Base-by-base conservation (phyloP, 129 eudicot species). In the Flaveria trinervia region DNA sequence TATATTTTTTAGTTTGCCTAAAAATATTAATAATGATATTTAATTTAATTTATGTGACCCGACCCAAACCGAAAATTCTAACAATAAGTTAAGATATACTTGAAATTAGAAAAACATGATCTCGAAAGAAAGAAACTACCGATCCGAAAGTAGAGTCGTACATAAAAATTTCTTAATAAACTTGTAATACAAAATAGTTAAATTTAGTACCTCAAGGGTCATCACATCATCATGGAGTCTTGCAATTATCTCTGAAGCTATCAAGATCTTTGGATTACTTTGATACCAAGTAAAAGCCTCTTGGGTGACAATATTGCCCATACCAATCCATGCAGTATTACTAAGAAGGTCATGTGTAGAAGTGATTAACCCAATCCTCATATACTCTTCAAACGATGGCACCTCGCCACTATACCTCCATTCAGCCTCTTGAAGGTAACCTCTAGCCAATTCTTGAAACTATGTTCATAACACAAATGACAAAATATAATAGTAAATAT, bases 361-460 rank as follows among this genome's bases (percentile, higher is more conserved):
- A 33, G 68, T 77, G 18, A 66, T 15, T 14, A 77, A 49, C 13
- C 71, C 73, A 20, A 1, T 33, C 67, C 50, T 66, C 74, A 52
- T 66, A 51, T 77, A 65, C 52, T 76, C 80, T 16, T 76, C 54
- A 17, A 65, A 48, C 25, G 73, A 28, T 25, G 80, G 73, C 15
- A 77, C 74, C 2, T 51, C 12, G 51, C 74, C 68, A 5, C 9
- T 18, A 13, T 66, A 56, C 44, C 67, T 68, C 81, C 81, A 77
- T 55, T 77, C 74, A 18, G 75, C 75, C 48, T 77, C 52, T 48
- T 48, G 52, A 48, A 48, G 52, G 52, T 48, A 48, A 14, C 15
- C 52, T 48, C 16, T 48, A 16, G 49, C 62, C 54, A 26, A 3
- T 26, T 59, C 62, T 78, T 59, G 22, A 16, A 70, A 44, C 82